A percentile compares a stretch with the other conserved stretches of the same genome.
phyloP scores from a whole-genome alignment of 1,139 yeast genomes.

The Kurtzmaniella quercitrusa region DNA sequence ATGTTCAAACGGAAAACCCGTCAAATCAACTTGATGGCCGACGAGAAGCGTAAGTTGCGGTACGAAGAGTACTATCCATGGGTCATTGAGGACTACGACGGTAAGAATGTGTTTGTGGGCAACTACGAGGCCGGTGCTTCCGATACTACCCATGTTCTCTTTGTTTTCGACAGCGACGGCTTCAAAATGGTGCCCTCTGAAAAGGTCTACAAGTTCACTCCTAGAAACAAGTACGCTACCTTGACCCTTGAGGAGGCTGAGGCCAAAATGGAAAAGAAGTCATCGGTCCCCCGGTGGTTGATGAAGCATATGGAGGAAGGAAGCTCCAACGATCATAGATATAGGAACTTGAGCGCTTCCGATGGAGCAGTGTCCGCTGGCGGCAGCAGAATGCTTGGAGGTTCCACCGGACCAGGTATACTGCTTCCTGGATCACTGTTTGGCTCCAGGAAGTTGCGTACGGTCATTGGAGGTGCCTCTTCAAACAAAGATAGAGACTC shows the following conservation, averaged over 20 bases:
- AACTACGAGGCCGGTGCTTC: slow-evolving; percentile 92
- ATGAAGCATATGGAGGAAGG: slow-evolving; percentile 77
- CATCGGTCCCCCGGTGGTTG: slow-evolving; percentile 87
- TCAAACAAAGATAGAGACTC: slow-evolving; percentile 57
- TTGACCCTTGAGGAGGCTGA: slow-evolving; percentile 95
- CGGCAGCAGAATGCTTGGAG: slow-evolving; percentile 14
- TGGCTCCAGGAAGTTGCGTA: slow-evolving; percentile 41
- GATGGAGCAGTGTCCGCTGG: slow-evolving; percentile 18
- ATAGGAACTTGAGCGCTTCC: slow-evolving; percentile 24
- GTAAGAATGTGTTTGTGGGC: slow-evolving; percentile 91
- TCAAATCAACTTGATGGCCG: slow-evolving; percentile 77
- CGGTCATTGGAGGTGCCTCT: slow-evolving; percentile 52
- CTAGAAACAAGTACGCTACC: slow-evolving; percentile 89
- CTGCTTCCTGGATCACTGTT: slow-evolving; percentile 1
- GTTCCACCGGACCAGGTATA: slow-evolving; percentile 18
- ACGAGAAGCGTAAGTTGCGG: slow-evolving; percentile 72
- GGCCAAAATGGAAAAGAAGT: slow-evolving; percentile 81
- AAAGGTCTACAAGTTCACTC: slow-evolving; percentile 88
- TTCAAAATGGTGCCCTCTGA: slow-evolving; percentile 95
- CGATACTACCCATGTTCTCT: slow-evolving; percentile 73
- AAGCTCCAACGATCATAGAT: slow-evolving; percentile 48
- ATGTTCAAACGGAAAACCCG: slow-evolving; percentile 76
- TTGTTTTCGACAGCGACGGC: slow-evolving; percentile 83
- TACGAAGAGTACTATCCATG: slow-evolving; percentile 97
- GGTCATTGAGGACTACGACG: slow-evolving; percentile 96